Conservation (phyloP, 2,329 filamentous ascomycete species). For the Helotiales sp. region DNA sequence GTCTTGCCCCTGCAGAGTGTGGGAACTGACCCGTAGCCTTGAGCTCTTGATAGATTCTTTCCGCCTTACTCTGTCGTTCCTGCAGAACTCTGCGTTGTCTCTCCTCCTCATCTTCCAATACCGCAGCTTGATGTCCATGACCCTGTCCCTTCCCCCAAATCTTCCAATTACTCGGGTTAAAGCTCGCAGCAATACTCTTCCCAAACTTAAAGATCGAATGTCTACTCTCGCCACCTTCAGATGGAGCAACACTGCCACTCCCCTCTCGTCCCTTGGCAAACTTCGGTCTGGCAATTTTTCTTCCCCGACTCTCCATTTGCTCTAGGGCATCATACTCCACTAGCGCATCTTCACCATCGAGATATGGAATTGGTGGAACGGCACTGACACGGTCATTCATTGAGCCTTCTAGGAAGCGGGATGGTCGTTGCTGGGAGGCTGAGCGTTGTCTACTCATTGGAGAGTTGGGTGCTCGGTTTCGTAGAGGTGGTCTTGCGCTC, state of each 20-base stretch:
- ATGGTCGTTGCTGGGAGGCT: constrained; percentile 53
- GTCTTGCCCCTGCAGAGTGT: constrained; percentile 26
- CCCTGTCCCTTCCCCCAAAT: constrained; percentile 30
- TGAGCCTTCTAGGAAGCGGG: constrained; percentile 72
- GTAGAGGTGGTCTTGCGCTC: constrained; percentile 16
- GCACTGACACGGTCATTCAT: constrained; percentile 81
- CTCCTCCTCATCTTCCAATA: constrained; percentile 41
- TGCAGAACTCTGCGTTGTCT: constrained; percentile 43
- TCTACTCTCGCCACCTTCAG: constrained; percentile 33
- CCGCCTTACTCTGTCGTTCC: constrained; percentile 45
- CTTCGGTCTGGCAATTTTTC: constrained; percentile 19
- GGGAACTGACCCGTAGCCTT: constrained; percentile 49
- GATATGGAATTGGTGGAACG: constrained; percentile 48
- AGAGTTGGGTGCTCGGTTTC: constrained; percentile 32
- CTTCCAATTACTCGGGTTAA: constrained; percentile 54
- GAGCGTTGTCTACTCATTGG: constrained; percentile 22
- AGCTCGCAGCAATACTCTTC: constrained; percentile 51
- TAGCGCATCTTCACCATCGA: constrained; percentile 27
- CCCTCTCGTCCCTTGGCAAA: too few species aligned
- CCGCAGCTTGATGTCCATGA: constrained; percentile 5
- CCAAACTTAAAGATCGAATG: constrained; percentile 55
- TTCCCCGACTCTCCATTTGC: constrained; percentile 10
- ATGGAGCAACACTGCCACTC: too few species aligned
- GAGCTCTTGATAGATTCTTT: constrained; percentile 52
- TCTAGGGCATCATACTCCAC: constrained; percentile 19